Percentiles rank a stretch among this genome's conserved stretches.
Conservation (phyloP, 768 basidiomycete genomes). For the Tricholomella constricta region DNA sequence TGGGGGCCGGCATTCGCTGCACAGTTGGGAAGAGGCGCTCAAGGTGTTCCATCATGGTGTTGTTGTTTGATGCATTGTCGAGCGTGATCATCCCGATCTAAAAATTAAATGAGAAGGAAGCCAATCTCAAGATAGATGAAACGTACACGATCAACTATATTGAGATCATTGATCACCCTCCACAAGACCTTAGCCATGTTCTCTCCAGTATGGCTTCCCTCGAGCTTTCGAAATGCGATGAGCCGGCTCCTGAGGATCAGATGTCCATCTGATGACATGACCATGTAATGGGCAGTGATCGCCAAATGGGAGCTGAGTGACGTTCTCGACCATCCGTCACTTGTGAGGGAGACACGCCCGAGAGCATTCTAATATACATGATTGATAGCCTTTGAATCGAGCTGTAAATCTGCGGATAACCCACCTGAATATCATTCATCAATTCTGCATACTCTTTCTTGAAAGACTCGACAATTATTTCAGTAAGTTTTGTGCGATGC, state of each 20-base stretch:
- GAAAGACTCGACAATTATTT: slow-evolving; percentile 20
- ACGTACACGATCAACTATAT: slow-evolving; percentile 3
- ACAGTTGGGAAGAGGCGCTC: too few relatives aligned
- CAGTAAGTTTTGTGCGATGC: slow-evolving; percentile 25
- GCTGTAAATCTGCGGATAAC: background rate
- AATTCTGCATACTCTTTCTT: slow-evolving; percentile 17
- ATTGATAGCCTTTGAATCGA: too few relatives aligned
- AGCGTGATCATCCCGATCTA: slow-evolving; percentile 26
- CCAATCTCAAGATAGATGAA: background rate
- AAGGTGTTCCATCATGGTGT: background rate
- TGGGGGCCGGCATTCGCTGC: too few relatives aligned
- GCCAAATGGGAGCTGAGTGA: slow-evolving; percentile 18
- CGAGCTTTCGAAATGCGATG: slow-evolving; percentile 19
- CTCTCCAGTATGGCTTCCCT: slow-evolving; percentile 5
- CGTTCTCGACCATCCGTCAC: slow-evolving; percentile 18
- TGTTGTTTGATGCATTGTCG: slow-evolving; percentile 26
- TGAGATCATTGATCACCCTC: slow-evolving; percentile 6
- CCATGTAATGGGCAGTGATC: slow-evolving; percentile 20
- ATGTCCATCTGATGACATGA: slow-evolving; percentile 4
- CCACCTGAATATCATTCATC: slow-evolving; percentile 14
- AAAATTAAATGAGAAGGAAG: background rate
- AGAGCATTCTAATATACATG: slow-evolving; percentile 18
- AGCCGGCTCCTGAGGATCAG: slow-evolving; percentile 14
- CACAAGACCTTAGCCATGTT: slow-evolving; percentile 17
- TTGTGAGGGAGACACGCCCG: slow-evolving; percentile 20